These are phyloP conservation scores for Jasminum sambac DNA, from an alignment of 257 asterid species.

Conservation along the genomic window DNA sequence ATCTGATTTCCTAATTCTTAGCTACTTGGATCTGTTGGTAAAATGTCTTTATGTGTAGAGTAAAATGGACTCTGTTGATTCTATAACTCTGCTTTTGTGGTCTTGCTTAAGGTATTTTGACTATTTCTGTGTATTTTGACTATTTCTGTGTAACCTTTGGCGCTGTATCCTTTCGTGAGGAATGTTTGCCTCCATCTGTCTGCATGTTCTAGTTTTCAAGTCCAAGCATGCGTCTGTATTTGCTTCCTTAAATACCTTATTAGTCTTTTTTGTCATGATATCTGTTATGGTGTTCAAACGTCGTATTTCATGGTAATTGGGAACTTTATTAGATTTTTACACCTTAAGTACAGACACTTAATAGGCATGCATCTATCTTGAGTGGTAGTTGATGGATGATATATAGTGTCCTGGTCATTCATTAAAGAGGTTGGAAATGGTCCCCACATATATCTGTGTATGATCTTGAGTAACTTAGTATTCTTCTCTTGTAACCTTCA, in stretches of 20 bases:
- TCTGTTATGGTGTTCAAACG: neutral
- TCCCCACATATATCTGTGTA: too few species aligned
- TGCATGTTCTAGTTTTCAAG: neutral
- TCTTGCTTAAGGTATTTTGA: neutral
- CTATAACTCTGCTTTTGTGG: neutral
- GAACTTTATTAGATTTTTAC: neutral
- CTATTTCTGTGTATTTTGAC: neutral
- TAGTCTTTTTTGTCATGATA: neutral
- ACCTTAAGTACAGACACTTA: neutral
- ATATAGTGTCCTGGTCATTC: too few species aligned
- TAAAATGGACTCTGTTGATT: neutral
- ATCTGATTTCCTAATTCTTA: constrained; percentile 1
- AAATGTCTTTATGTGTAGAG: constrained; percentile 9
- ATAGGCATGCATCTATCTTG: neutral
- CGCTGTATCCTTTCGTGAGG: neutral
- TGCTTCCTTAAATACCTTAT: neutral
- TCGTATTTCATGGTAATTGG: neutral
- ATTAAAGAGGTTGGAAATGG: too few species aligned
- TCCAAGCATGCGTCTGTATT: neutral
- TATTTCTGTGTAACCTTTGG: neutral
- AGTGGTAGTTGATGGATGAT: too few species aligned
- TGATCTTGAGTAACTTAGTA: too few species aligned
- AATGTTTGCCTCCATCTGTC: neutral
- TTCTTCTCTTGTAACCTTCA: neutral
- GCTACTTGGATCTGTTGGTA: neutral